These are phyloP conservation scores for Mortierella hygrophila DNA, from an alignment of 192 early-diverging fungal species.

Conservation along the genomic window DNA sequence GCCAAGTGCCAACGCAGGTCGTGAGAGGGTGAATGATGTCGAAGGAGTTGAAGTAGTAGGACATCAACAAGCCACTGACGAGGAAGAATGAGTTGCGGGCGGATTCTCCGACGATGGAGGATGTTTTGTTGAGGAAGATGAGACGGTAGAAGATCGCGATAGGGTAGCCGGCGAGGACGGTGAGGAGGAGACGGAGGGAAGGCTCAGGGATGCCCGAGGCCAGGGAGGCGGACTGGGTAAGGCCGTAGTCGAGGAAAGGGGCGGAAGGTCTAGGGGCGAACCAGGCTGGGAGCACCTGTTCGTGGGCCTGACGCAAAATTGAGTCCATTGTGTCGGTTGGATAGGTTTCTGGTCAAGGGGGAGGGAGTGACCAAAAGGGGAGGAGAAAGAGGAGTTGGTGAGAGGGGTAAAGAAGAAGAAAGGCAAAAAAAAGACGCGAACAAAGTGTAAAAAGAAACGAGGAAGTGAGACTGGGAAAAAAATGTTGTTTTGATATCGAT, in stretches of 20 bases:
- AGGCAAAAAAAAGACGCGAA: conserved; percentile 15
- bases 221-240: conserved; percentile 37
- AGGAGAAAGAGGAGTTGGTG: background rate
- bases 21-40: conserved; percentile 64
- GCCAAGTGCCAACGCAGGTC: conserved; percentile 60
- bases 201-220: conserved; percentile 66
- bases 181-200: conserved; percentile 60
- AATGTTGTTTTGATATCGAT: background rate
- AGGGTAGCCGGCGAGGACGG: conserved; percentile 62
- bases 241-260: conserved; percentile 50
- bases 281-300: conserved; percentile 35
- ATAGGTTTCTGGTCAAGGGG: background rate
- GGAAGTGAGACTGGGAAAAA: background rate
- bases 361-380: background rate
- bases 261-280: conserved; percentile 34
- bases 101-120: conserved; percentile 47
- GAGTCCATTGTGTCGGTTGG: conserved; percentile 15
- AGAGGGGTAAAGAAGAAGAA: background rate
- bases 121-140: conserved; percentile 56
- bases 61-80: conserved; percentile 57
- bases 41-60: conserved; percentile 63
- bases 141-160: conserved; percentile 61
- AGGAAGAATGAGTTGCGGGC: conserved; percentile 64
- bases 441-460: background rate
- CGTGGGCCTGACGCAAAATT: conserved; percentile 28